phyloP scores from a whole-genome alignment of 495 filamentous ascomycete species.

The Viridothelium virens region DNA sequence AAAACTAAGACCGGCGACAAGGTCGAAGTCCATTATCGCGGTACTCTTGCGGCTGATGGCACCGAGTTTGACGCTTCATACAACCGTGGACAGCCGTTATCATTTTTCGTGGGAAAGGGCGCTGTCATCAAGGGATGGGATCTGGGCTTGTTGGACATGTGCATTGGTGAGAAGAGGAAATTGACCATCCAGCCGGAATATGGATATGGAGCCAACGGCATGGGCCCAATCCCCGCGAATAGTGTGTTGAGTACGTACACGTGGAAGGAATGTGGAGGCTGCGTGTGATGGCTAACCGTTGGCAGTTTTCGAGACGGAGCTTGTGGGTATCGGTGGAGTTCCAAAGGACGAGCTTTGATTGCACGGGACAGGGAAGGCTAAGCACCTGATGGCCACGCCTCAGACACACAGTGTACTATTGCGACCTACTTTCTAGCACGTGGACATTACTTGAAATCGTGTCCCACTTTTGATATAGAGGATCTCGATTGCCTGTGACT shows the following conservation, averaged over 20 bases:
- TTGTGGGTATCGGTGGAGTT: constrained; percentile 35
- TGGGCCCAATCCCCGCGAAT: constrained; percentile 38
- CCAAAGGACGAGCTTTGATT: constrained; percentile 29
- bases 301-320: constrained; percentile 38
- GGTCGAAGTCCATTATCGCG: constrained; percentile 41
- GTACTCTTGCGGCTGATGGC: constrained; percentile 38
- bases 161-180: constrained; percentile 38
- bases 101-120: constrained; percentile 38
- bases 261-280: neutral
- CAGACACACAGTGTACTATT: too few relatives aligned
- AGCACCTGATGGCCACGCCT: too few relatives aligned
- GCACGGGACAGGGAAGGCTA: neutral
- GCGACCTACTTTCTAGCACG: too few relatives aligned
- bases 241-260: constrained; percentile 28
- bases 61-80: constrained; percentile 40
- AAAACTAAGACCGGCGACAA: constrained; percentile 36
- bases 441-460: too few relatives aligned
- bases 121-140: constrained; percentile 44
- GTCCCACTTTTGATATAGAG: too few relatives aligned
- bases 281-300: neutral
- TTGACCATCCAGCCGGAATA: constrained; percentile 39
- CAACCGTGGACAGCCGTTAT: constrained; percentile 38
- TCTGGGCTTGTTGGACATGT: constrained; percentile 39
- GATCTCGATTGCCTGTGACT: too few relatives aligned
- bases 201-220: constrained; percentile 33